Evolutionary conservation across 345 rosid species (phyloP).

Genomic region (Citrus glauca): DNA sequence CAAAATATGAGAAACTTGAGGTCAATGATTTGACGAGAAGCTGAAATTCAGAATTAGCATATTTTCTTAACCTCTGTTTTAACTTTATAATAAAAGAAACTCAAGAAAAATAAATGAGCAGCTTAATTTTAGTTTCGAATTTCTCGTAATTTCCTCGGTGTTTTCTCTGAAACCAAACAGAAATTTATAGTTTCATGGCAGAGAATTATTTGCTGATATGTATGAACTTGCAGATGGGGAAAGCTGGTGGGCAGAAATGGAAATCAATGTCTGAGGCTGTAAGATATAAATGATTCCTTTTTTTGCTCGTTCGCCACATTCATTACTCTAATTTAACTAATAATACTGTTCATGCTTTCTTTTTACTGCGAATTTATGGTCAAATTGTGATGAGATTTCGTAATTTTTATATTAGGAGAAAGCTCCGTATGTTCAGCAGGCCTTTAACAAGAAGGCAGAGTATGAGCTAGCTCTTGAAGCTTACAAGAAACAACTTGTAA

Average conservation of each 20-base stretch:
- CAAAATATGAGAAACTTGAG: neutral
- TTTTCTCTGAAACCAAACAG: neutral
- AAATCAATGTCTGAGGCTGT: slow-evolving; percentile 33
- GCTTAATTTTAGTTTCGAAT: neutral
- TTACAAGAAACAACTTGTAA: slow-evolving; percentile 24
- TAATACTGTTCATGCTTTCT: neutral
- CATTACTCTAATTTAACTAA: neutral
- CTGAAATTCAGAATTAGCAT: neutral
- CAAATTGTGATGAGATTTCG: neutral
- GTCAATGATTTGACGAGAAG: neutral
- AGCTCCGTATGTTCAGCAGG: slow-evolving; percentile 29
- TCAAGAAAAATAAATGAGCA: neutral
- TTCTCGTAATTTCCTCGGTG: neutral
- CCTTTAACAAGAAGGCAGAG: slow-evolving; percentile 32
- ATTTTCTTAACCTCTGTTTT: neutral
- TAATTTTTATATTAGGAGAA: slow-evolving; percentile 22
- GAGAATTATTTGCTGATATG: neutral
- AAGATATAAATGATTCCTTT: slow-evolving; percentile 7
- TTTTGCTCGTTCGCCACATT: neutral
- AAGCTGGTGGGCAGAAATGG: slow-evolving; percentile 49
- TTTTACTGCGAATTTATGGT: neutral
- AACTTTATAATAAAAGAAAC: neutral
- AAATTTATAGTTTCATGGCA: neutral
- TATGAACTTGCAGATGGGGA: slow-evolving; percentile 27
- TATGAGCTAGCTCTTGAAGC: slow-evolving; percentile 30